phyloP scores from a whole-genome alignment of 2,329 filamentous ascomycete species.

The Ciborinia camelliae region DNA sequence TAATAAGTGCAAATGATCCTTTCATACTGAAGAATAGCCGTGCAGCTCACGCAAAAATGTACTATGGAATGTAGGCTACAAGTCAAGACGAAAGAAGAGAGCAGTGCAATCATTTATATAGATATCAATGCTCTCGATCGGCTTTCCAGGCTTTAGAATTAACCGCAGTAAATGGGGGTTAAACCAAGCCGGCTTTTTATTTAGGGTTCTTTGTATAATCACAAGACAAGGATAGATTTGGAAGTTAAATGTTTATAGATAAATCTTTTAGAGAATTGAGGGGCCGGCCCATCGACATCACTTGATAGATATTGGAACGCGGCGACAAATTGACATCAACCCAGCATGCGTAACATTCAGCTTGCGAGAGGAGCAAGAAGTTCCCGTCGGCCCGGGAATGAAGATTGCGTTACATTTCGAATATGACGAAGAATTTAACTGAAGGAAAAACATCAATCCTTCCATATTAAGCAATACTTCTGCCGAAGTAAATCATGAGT shows the following conservation, averaged over 20 bases:
- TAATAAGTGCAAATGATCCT: constrained; percentile 2
- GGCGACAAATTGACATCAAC: not conserved
- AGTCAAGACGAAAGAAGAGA: not conserved
- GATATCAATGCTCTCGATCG: too few relatives aligned
- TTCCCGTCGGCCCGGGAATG: not conserved
- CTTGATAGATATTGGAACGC: too few relatives aligned
- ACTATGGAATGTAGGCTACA: not conserved
- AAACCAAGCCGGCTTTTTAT: too few relatives aligned
- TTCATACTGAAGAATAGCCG: not conserved
- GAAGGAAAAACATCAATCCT: constrained; percentile 8
- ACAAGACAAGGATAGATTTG: too few relatives aligned
- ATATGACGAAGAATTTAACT: not conserved
- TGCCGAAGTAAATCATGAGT: not conserved
- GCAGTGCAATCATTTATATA: constrained; percentile 8
- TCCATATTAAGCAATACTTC: not conserved
- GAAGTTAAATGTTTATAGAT: too few relatives aligned
- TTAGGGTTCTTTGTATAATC: too few relatives aligned
- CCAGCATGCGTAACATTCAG: too few relatives aligned
- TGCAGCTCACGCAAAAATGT: not conserved
- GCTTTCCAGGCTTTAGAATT: too few relatives aligned
- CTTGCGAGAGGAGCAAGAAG: not conserved
- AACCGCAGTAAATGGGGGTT: too few relatives aligned
- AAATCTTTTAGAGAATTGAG: too few relatives aligned
- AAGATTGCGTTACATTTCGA: too few relatives aligned
- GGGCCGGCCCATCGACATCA: too few relatives aligned